Percentiles rank a stretch among this genome's conserved stretches.
phyloP scores from a whole-genome alignment of 148 eudicot species.

The Dysphania ambrosioides region DNA sequence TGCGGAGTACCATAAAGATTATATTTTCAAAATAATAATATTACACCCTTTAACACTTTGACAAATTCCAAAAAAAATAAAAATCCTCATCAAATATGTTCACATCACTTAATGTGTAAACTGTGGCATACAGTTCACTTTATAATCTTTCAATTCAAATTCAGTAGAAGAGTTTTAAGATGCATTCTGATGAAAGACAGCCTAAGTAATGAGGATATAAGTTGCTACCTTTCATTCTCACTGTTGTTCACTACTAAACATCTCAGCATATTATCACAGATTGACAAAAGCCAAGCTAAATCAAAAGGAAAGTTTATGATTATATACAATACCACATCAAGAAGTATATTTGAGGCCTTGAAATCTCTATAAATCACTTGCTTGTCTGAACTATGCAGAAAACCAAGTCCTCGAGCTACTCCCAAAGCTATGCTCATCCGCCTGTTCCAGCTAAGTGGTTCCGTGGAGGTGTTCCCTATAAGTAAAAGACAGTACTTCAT shows the following conservation, averaged over 20 bases:
- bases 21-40: background rate
- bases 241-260: too few species aligned
- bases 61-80: background rate
- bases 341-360: slow-evolving; percentile 65
- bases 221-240: background rate
- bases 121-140: background rate
- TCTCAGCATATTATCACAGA: background rate
- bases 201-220: background rate
- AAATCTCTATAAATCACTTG: slow-evolving; percentile 61
- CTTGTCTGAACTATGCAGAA: slow-evolving; percentile 44
- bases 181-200: background rate
- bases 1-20: background rate
- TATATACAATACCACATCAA: slow-evolving; percentile 40
- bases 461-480: slow-evolving; percentile 37
- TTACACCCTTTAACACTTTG: too few species aligned
- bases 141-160: background rate
- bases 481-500: slow-evolving; percentile 8
- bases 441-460: slow-evolving; percentile 53
- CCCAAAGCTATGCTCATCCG: slow-evolving; percentile 56
- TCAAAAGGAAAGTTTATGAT: background rate
- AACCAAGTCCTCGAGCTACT: slow-evolving; percentile 60
- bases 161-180: background rate
- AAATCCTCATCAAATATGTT: background rate
- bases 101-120: background rate
- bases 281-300: background rate